phyloP scores from a whole-genome alignment of 2,329 filamentous ascomycete species.

The Pseudogymnoascus sp. region DNA sequence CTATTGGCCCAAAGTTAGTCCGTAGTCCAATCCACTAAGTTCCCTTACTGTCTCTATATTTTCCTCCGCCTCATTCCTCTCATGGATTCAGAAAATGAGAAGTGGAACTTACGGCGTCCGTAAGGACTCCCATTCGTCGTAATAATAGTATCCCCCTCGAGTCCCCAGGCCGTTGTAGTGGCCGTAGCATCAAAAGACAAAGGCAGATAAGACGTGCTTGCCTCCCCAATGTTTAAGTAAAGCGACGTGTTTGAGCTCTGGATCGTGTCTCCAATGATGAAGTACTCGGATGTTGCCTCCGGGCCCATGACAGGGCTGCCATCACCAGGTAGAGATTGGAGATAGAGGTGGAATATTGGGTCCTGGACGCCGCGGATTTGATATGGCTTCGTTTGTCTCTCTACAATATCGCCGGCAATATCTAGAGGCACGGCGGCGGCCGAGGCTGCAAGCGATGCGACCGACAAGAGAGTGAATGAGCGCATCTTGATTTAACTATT shows the following conservation, averaged over 20 bases:
- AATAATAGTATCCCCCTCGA: constrained; percentile 42
- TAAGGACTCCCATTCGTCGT: constrained; percentile 36
- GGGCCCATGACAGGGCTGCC: constrained; percentile 42
- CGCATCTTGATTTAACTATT: neutral
- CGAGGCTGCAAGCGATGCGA: neutral
- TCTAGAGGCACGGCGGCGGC: neutral
- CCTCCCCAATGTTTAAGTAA: constrained; percentile 40
- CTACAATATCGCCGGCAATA: neutral
- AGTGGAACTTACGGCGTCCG: constrained; percentile 30
- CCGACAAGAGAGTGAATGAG: neutral
- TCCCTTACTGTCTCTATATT: neutral
- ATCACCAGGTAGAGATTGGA: constrained; percentile 32
- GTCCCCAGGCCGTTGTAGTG: constrained; percentile 41
- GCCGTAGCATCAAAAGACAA: constrained; percentile 36
- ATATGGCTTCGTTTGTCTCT: constrained; percentile 27
- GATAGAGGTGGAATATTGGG: constrained; percentile 45
- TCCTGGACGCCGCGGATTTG: constrained; percentile 42
- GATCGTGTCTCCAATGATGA: constrained; percentile 41
- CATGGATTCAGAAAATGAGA: neutral
- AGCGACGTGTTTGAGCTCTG: constrained; percentile 39
- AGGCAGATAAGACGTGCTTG: constrained; percentile 44
- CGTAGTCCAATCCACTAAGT: too few species aligned
- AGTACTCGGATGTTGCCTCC: constrained; percentile 40
- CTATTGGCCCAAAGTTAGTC: constrained; percentile 17
- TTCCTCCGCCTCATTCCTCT: neutral